A percentile compares a stretch with the other conserved stretches of the same genome.
Evolutionary conservation across 805 yeast genomes (phyloP).

Genomic region (Candida corydali): DNA sequence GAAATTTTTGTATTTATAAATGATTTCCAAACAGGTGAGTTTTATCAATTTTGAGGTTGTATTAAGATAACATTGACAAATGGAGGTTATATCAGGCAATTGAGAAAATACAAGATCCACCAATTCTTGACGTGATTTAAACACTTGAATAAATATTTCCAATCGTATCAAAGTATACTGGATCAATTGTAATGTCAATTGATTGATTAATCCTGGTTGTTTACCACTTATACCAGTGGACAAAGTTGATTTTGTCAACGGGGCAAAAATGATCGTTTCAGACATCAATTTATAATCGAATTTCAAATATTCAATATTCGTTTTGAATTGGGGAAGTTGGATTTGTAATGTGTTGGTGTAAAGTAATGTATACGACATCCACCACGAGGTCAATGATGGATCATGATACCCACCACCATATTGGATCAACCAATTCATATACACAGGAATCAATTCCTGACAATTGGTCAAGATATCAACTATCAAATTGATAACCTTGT

Average conservation of each 20-base stretch:
- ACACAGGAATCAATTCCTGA: conserved; percentile 75
- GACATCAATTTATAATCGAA: conserved; percentile 26
- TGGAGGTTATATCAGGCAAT: conserved; percentile 49
- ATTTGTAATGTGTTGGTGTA: conserved; percentile 56
- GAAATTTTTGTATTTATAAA: conserved; percentile 34
- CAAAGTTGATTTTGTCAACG: conserved; percentile 55
- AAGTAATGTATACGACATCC: conserved; percentile 71
- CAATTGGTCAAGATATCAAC: conserved; percentile 45
- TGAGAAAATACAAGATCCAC: conserved; percentile 21
- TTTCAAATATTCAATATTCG: conserved; percentile 1
- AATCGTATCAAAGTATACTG: conserved; percentile 52
- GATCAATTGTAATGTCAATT: conserved; percentile 59
- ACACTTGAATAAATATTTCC: conserved; percentile 10
- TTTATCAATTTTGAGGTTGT: conserved; percentile 37
- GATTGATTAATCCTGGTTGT: conserved; percentile 50
- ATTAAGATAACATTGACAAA: conserved; percentile 41
- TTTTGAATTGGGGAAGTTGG: conserved; percentile 43
- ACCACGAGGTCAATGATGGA: conserved; percentile 75
- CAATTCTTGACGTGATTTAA: conserved; percentile 19
- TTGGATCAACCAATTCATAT: conserved; percentile 50
- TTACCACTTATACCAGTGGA: conserved; percentile 46
- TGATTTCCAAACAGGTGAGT: conserved; percentile 43
- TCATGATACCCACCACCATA: conserved; percentile 67
- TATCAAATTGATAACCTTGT: conserved; percentile 53
- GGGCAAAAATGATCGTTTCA: conserved; percentile 62